phyloP scores from a whole-genome alignment of 192 early-diverging fungal genomes.

The Chytriomyces confervae region DNA sequence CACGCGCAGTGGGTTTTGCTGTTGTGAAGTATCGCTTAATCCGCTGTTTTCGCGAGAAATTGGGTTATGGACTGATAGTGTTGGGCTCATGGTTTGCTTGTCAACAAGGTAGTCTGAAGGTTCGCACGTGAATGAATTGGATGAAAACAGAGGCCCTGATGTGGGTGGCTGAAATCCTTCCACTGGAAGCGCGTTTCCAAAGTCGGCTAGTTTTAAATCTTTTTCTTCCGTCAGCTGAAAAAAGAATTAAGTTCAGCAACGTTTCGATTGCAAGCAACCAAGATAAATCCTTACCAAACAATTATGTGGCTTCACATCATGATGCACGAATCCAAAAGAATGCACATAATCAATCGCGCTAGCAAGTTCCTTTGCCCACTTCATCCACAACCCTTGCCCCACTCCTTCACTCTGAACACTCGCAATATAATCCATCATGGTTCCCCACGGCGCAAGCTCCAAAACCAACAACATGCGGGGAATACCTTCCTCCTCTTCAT shows the following conservation, averaged over 20 bases:
- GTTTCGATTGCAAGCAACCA: background rate
- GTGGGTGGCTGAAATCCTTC: conserved; percentile 35
- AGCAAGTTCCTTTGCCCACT: conserved; percentile 58
- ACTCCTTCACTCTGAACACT: conserved; percentile 40
- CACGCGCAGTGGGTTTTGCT: background rate
- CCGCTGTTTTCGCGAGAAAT: background rate
- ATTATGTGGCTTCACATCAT: conserved; percentile 68
- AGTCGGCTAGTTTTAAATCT: conserved; percentile 57
- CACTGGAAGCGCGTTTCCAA: conserved; percentile 62
- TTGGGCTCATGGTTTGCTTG: background rate
- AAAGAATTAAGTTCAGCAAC: background rate
- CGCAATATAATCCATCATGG: conserved; percentile 58
- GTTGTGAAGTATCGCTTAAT: background rate
- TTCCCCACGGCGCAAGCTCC: conserved; percentile 51
- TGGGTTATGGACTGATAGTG: background rate
- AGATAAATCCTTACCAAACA: conserved; percentile 47
- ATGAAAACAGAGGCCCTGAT: background rate
- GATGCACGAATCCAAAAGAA: conserved; percentile 58
- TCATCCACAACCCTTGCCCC: conserved; percentile 52
- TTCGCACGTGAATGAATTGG: background rate
- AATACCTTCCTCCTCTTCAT: conserved; percentile 14
- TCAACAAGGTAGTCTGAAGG: background rate
- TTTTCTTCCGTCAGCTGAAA: conserved; percentile 49
- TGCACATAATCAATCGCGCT: conserved; percentile 57
- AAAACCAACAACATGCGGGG: conserved; percentile 52